Conservation (phyloP, 768 basidiomycete genomes). For the Boletus insuetus region DNA sequence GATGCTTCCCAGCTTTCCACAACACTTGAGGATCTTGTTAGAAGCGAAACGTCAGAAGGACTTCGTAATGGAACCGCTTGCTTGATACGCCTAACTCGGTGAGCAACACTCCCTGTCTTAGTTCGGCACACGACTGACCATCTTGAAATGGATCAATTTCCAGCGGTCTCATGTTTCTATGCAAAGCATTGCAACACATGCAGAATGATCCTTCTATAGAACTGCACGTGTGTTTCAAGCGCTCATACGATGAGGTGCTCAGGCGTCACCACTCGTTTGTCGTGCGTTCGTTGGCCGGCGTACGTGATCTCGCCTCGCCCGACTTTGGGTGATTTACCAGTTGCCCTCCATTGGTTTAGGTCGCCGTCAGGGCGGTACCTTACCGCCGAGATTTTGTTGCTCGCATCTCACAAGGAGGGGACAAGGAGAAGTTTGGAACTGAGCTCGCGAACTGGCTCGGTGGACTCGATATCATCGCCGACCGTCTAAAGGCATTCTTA, state of each 20-base stretch:
- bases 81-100: constrained; percentile 67
- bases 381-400: constrained; percentile 61
- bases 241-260: constrained; percentile 67
- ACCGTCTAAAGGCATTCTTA: constrained; percentile 52
- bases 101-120: constrained; percentile 24
- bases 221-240: constrained; percentile 65
- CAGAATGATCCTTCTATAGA: constrained; percentile 52
- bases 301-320: constrained; percentile 19
- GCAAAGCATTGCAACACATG: constrained; percentile 63
- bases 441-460: constrained; percentile 62
- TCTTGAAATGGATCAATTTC: background rate
- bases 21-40: constrained; percentile 62
- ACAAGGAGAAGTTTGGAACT: constrained; percentile 53
- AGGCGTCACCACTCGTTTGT: constrained; percentile 65
- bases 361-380: constrained; percentile 62
- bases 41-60: constrained; percentile 43
- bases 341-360: constrained; percentile 29
- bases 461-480: constrained; percentile 56
- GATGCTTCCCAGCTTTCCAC: constrained; percentile 40
- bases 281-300: constrained; percentile 48
- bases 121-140: background rate
- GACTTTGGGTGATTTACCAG: background rate
- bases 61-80: constrained; percentile 55
- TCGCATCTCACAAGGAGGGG: constrained; percentile 60
- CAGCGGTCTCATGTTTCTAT: constrained; percentile 69